These are phyloP conservation scores for Paecilomyces sp. DNA, from an alignment of 2,329 filamentous ascomycete species.

Conservation along the genomic window DNA sequence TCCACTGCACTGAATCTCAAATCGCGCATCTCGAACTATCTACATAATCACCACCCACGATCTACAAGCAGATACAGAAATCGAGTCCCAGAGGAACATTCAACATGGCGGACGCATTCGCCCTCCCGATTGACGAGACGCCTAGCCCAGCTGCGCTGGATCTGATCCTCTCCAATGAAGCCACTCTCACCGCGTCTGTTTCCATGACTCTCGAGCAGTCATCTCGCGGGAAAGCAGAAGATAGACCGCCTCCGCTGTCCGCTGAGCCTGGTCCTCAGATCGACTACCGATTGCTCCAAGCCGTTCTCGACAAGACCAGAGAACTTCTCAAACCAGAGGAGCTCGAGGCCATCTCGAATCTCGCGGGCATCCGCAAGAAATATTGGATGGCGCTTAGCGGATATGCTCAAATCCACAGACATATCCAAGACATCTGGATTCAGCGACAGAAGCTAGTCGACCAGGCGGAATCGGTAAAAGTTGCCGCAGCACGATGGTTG, in stretches of 20 bases:
- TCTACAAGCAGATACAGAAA: not conserved
- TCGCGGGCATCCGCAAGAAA: not conserved
- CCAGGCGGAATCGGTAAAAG: not conserved
- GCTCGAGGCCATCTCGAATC: not conserved
- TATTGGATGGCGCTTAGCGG: not conserved
- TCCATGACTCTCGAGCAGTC: conserved; percentile 1
- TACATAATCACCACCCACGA: not conserved
- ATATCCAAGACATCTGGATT: not conserved
- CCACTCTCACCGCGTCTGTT: not conserved
- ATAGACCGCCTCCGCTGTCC: conserved; percentile 1
- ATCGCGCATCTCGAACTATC: not conserved
- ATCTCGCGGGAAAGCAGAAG: not conserved
- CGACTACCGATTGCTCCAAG: conserved; percentile 6
- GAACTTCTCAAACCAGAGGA: not conserved
- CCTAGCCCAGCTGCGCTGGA: not conserved
- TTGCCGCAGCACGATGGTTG: not conserved
- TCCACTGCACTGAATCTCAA: not conserved
- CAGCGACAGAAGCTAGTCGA: not conserved
- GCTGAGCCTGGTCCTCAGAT: conserved; percentile 7
- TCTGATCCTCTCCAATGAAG: not conserved
- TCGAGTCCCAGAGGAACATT: not conserved
- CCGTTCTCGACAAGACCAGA: not conserved
- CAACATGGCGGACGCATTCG: not conserved
- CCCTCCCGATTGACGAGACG: not conserved
- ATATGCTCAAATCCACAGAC: not conserved